Percentiles rank a stretch among this genome's conserved stretches.
These are phyloP conservation scores for Ochetophila trinervis DNA, from an alignment of 306 rosid genomes.

Conservation along the genomic window DNA sequence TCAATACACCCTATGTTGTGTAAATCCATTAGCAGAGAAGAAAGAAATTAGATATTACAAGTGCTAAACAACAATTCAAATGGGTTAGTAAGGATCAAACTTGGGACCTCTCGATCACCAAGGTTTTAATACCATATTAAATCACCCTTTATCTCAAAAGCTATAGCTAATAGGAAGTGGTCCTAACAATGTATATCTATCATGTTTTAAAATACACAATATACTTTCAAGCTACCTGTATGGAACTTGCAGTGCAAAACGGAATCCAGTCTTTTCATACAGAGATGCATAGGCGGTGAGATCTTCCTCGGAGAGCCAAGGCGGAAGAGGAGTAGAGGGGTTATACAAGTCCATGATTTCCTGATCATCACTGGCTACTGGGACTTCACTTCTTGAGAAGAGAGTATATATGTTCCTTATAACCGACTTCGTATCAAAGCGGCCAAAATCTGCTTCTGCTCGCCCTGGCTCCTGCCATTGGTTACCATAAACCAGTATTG, in stretches of 20 bases:
- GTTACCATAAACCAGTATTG: background rate
- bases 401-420: constrained; percentile 53
- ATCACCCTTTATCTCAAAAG: too few species aligned
- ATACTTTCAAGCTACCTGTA: constrained; percentile 36
- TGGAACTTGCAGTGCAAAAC: constrained; percentile 41
- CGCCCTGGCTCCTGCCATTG: constrained; percentile 44
- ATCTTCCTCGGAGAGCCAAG: constrained; percentile 60
- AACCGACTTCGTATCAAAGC: constrained; percentile 46
- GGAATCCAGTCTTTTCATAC: constrained; percentile 55
- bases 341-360: constrained; percentile 65
- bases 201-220: too few species aligned
- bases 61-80: too few species aligned
- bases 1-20: too few species aligned
- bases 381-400: constrained; percentile 52
- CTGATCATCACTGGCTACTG: constrained; percentile 41
- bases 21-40: too few species aligned
- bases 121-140: too few species aligned
- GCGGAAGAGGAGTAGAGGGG: constrained; percentile 50
- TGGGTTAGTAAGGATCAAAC: too few species aligned
- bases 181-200: too few species aligned
- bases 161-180: too few species aligned
- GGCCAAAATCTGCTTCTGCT: constrained; percentile 58
- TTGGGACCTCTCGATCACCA: too few species aligned
- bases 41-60: too few species aligned
- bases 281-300: constrained; percentile 48